Base-by-base conservation (phyloP, 305 asterid species). In the Rubia tinctorum region DNA sequence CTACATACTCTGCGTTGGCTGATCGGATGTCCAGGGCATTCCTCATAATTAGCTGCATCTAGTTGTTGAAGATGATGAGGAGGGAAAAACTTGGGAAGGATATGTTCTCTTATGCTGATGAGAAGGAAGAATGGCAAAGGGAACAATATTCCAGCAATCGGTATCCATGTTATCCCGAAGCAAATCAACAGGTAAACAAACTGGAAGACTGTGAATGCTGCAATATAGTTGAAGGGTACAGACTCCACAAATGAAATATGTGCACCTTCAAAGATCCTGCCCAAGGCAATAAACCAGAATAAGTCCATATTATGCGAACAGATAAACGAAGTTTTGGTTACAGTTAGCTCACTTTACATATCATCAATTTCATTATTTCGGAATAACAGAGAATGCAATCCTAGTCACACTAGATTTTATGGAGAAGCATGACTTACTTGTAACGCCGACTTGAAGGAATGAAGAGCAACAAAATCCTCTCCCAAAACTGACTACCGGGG, bases 81-180 rank as follows among this genome's bases (percentile, higher is more conserved):
- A 0, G 95, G 94, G 69, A 95, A 88, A 62, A 87, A 12, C 86
- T 80, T 90, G 18, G 99, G 99, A 30, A 95, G 96, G 43, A 89
- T 1, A 75, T 92, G 96, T 77, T 89, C 90, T 77, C 99, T 84
- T 74, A 95, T 82, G 76, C 81, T 72, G 76, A 92, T 86, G 75
- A 92, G 86, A 66, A 92, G 73, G 89, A 92, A 94, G 82, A 92
- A 92, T 0, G 91, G 97, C 14, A 95, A 61, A 2, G 99, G 99
- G 75, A 95, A 95, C 80, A 95, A 67, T 66, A 95, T 88, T 73
- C 98, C 99, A 64, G 94, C 97, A 43, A 90, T 77, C 0, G 99
- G 99, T 68, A 95, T 95, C 99, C 99, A 92, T 49, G 99, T 92
- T 78, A 95, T 85, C 58, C 96, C 99, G 20, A 86, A 95, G 84